Percentiles rank a stretch among this genome's conserved stretches.
These are phyloP conservation scores for Pistacia vera DNA, from an alignment of 345 rosid species.

Conservation along the genomic window DNA sequence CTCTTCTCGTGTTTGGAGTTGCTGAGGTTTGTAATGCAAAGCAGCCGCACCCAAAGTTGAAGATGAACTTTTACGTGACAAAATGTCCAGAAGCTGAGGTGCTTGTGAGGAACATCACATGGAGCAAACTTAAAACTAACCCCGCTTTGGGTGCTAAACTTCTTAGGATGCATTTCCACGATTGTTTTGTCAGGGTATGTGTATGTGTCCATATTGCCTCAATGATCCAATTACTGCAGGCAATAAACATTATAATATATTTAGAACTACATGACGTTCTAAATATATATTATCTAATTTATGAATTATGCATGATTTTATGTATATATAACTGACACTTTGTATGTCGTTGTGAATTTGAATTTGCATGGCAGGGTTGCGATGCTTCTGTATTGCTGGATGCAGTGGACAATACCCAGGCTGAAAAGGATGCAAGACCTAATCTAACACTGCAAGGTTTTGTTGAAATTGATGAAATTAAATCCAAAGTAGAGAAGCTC, in stretches of 20 bases:
- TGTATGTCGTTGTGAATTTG: too few relatives aligned
- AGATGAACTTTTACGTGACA: slow-evolving; percentile 20
- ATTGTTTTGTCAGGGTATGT: slow-evolving; percentile 65
- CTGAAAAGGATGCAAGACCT: slow-evolving; percentile 62
- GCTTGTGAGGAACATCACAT: slow-evolving; percentile 37
- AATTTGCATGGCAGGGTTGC: slow-evolving; percentile 45
- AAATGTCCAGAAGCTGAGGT: slow-evolving; percentile 44
- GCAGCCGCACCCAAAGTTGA: slow-evolving; percentile 1
- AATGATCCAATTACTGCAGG: neutral
- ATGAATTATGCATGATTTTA: neutral
- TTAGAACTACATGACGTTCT: too few relatives aligned
- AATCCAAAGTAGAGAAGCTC: slow-evolving; percentile 37
- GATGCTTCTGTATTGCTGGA: slow-evolving; percentile 60
- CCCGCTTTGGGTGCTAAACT: slow-evolving; percentile 52
- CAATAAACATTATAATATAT: too few relatives aligned
- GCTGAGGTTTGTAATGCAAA: neutral
- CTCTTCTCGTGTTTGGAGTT: neutral
- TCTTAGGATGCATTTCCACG: slow-evolving; percentile 62
- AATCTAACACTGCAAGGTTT: slow-evolving; percentile 49
- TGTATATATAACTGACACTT: too few relatives aligned
- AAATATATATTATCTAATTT: too few relatives aligned
- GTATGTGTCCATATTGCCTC: neutral
- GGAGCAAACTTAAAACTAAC: slow-evolving; percentile 24
- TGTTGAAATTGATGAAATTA: slow-evolving; percentile 63
- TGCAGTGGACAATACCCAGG: slow-evolving; percentile 21